Evolutionary conservation across 108 stramenopile species (phyloP), one percentile per base, ranked within the genome.

Genomic region (Nitzschia palea): DNA sequence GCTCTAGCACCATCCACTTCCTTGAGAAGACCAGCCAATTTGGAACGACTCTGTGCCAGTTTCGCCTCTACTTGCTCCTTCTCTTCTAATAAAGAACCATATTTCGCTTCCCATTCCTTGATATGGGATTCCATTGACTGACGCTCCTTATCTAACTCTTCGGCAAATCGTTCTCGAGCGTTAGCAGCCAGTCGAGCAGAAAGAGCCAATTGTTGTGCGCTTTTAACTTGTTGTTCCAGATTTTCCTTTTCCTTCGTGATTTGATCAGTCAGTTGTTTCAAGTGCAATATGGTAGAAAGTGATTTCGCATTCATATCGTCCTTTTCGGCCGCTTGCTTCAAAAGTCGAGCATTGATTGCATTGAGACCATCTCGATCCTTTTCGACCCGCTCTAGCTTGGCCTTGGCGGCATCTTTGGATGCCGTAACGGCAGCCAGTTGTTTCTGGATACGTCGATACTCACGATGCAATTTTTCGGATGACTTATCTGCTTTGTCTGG

Each of bases 271-370:
- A 90, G 25, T 26, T 89, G 84, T 44, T 92, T 92, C 63, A 95
- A 61, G 43, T 93, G 90, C 25, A 95, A 51, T 66, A 95, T 90
- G 0, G 90, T 89, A 4, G 87, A 89, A 44, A 93, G 54, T 15
- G 91, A 88, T 64, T 90, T 91, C 0, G 89, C 90, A 72, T 92
- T 95, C 82, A 91, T 90, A 33, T 95, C 91, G 50, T 95, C 94
- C 67, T 92, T 92, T 47, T 95, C 91, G 2, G 85, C 73, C 62
- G 78, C 82, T 55, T 93, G 91, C 48, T 87, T 85, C 27, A 86
- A 66, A 22, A 95, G 66, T 55, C 91, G 68, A 14, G 84, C 67
- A 67, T 92, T 89, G 36, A 83, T 83, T 71, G 85, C 80, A 51
- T 77, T 75, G 1, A 92, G 48, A 42, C 61, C 47, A 37, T 92